Evolutionary conservation across 2,329 filamentous ascomycete genomes (phyloP).

Genomic region (Trichophyton equinum): DNA sequence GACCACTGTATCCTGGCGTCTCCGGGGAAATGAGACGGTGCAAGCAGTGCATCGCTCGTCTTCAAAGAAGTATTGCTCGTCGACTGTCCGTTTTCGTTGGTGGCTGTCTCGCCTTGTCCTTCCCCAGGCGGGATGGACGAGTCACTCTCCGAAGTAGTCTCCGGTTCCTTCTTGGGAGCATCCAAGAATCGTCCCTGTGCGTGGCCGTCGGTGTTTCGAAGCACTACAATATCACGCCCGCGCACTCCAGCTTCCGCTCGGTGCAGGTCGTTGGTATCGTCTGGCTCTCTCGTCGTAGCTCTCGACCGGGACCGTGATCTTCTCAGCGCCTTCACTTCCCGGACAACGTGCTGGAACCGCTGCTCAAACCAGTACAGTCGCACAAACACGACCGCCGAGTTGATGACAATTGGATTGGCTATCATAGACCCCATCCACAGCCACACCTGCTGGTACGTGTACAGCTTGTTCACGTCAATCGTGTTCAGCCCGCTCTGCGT

Average conservation of each 20-base stretch:
- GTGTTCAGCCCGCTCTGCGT: conserved; percentile 93
- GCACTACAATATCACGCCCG: conserved; percentile 27
- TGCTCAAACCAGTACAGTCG: conserved; percentile 98
- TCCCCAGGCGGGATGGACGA: conserved; percentile 1
- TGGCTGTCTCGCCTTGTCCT: neutral
- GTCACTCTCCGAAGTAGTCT: conserved; percentile 4
- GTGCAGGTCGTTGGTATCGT: conserved; percentile 31
- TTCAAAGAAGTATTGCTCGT: conserved; percentile 36
- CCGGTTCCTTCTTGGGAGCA: neutral
- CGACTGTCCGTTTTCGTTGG: neutral
- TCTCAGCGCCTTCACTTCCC: conserved; percentile 56
- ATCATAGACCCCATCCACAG: conserved; percentile 60
- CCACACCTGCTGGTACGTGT: conserved; percentile 60
- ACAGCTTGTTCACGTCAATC: conserved; percentile 50
- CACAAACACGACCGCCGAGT: conserved; percentile 78
- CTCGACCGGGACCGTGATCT: conserved; percentile 42
- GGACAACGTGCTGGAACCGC: conserved; percentile 72
- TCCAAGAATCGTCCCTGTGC: conserved; percentile 16
- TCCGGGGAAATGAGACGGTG: neutral
- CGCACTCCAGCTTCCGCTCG: conserved; percentile 29
- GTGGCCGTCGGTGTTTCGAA: conserved; percentile 24
- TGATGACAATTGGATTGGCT: conserved; percentile 72
- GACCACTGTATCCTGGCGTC: neutral
- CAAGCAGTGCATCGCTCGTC: neutral
- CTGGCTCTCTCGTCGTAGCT: conserved; percentile 28